Conservation (phyloP, 83 land plant species). For the Picea mariana region DNA sequence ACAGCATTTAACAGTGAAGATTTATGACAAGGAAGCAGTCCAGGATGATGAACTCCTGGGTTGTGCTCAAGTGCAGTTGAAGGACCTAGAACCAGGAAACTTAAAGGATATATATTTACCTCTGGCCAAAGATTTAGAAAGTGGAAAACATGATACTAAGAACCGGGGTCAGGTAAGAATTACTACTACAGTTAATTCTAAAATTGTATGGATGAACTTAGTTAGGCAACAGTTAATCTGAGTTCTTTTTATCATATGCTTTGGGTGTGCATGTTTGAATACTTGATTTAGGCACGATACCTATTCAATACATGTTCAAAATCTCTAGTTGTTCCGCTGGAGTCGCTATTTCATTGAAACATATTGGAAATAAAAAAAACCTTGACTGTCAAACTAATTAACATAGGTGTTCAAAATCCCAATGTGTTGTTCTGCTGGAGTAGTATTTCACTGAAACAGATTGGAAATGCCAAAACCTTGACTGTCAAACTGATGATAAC, state of each 20-base stretch:
- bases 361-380: neutral
- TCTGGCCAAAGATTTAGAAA: slow-evolving; percentile 73
- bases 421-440: neutral
- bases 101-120: slow-evolving; percentile 76
- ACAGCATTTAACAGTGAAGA: slow-evolving; percentile 64
- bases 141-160: slow-evolving; percentile 47
- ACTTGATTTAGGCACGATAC: too few species aligned
- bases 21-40: slow-evolving; percentile 84
- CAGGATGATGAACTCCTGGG: slow-evolving; percentile 80
- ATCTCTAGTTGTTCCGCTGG: neutral
- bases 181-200: neutral
- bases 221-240: neutral
- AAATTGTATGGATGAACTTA: neutral
- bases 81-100: slow-evolving; percentile 72
- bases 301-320: slow-evolving; percentile 39
- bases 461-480: slow-evolving; percentile 1
- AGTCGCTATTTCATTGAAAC: neutral
- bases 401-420: slow-evolving; percentile 41
- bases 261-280: too few species aligned
- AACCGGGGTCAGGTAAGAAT: slow-evolving; percentile 70
- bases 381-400: neutral
- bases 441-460: neutral
- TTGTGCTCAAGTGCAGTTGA: slow-evolving; percentile 52
- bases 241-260: too few species aligned
- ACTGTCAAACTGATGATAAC: slow-evolving; percentile 13